Evolutionary conservation across 139 green algal genomes (phyloP).

Genomic region (Coccomyxa sp.): DNA sequence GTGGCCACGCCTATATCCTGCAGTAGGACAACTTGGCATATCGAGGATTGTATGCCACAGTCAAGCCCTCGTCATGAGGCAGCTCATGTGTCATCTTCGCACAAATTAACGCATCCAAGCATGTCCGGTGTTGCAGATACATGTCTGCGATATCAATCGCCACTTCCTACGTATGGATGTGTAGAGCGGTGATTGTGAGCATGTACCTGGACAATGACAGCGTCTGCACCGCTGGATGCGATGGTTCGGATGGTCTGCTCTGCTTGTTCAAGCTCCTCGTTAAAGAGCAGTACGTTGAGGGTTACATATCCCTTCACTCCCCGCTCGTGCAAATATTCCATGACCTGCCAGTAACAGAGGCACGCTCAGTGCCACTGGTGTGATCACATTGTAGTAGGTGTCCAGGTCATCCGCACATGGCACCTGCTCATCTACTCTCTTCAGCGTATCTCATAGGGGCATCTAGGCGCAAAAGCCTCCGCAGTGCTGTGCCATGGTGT

Average conservation of each 20-base stretch:
- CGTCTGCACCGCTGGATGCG: slow-evolving; percentile 67
- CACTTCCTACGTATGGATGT: background rate
- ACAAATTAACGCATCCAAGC: background rate
- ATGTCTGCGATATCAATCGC: background rate
- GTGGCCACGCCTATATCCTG: slow-evolving; percentile 69
- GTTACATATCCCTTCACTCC: slow-evolving; percentile 69
- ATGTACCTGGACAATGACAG: slow-evolving; percentile 72
- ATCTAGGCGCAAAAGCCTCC: too few relatives aligned
- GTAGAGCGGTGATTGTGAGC: background rate
- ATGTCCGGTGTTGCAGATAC: background rate
- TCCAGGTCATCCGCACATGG: too few relatives aligned
- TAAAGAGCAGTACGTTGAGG: slow-evolving; percentile 79
- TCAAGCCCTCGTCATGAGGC: too few relatives aligned
- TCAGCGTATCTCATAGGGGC: too few relatives aligned
- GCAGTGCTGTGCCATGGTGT: too few relatives aligned
- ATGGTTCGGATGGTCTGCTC: slow-evolving; percentile 44
- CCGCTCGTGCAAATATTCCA: slow-evolving; percentile 62
- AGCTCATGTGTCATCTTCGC: too few relatives aligned
- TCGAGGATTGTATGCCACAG: too few relatives aligned
- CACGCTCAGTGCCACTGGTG: too few relatives aligned
- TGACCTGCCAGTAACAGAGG: too few relatives aligned
- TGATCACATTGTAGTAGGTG: too few relatives aligned
- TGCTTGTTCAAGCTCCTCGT: slow-evolving; percentile 64
- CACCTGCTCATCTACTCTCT: too few relatives aligned
- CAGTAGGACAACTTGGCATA: too few relatives aligned